A percentile compares a stretch with the other conserved stretches of the same genome.
Evolutionary conservation across 257 asterid genomes (phyloP).

Genomic region (Solanum rostratum): DNA sequence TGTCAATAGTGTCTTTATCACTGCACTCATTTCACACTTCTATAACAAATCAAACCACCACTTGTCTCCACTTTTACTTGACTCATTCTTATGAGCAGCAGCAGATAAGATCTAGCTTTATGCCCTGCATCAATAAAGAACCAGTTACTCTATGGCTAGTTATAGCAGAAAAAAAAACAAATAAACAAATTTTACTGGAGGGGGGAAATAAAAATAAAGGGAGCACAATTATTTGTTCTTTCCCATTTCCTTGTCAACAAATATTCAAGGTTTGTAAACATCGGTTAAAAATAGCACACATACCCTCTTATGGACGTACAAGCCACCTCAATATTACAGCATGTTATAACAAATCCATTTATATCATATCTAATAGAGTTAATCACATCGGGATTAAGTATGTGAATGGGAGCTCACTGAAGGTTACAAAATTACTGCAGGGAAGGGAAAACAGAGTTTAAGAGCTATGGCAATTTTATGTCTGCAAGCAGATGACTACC

Average conservation of each 20-base stretch:
- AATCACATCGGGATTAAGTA: neutral
- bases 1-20: neutral
- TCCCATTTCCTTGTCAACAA: neutral
- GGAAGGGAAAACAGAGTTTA: neutral
- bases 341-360: neutral
- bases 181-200: neutral
- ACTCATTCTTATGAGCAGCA: slow-evolving; percentile 61
- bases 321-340: neutral
- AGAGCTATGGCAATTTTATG: neutral
- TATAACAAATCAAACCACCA: slow-evolving; percentile 55
- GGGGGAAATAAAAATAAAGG: neutral
- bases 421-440: neutral
- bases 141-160: neutral
- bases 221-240: neutral
- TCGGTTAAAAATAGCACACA: neutral
- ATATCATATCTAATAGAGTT: neutral
- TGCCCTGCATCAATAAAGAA: slow-evolving; percentile 40
- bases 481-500: neutral
- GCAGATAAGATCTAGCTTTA: slow-evolving; percentile 68
- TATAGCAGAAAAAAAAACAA: neutral
- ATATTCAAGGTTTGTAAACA: neutral
- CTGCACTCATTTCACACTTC: neutral
- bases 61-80: slow-evolving; percentile 42
- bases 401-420: neutral
- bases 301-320: neutral